Evolutionary conservation across 139 green algal genomes (phyloP).

Genomic region (Haematococcus sp.): DNA sequence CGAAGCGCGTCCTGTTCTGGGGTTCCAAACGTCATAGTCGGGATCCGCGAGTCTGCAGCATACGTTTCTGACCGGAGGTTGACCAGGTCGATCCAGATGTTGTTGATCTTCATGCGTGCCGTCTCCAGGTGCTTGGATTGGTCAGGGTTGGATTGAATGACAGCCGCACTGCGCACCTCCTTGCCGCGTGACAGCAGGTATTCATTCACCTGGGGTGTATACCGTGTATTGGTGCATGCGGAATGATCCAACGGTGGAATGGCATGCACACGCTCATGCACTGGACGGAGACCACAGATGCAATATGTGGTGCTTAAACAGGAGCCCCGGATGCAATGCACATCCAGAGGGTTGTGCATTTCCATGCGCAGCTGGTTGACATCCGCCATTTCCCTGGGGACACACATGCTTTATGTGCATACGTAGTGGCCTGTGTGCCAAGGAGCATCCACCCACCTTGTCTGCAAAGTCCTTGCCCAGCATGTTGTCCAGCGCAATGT

Average conservation of each 20-base stretch:
- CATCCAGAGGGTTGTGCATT: no score
- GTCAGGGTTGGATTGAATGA: slow-evolving; percentile 95
- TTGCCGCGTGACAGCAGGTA: slow-evolving; percentile 71
- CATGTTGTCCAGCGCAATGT: slow-evolving; percentile 95
- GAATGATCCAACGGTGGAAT: no score
- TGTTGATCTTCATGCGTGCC: slow-evolving; percentile 76
- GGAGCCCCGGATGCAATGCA: no score
- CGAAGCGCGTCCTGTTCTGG: slow-evolving; percentile 64
- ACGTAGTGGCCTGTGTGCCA: no score
- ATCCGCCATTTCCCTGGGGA: no score
- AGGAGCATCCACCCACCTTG: slow-evolving; percentile 33
- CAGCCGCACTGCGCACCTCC: slow-evolving; percentile 52
- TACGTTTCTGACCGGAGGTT: slow-evolving; percentile 96
- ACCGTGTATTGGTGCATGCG: no score
- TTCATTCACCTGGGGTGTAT: slow-evolving; percentile 61
- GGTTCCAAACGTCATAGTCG: slow-evolving; percentile 87
- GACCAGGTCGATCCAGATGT: slow-evolving; percentile 86
- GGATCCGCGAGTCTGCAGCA: slow-evolving; percentile 80
- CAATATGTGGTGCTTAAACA: no score
- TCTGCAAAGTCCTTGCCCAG: slow-evolving; percentile 88
- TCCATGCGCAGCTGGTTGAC: no score
- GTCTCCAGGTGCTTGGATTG: slow-evolving; percentile 99
- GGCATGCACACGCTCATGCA: no score
- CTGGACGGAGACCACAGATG: no score
- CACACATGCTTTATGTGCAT: no score